Conservation (phyloP, 148 eudicot species). For the Vaccinium corymbosum region DNA sequence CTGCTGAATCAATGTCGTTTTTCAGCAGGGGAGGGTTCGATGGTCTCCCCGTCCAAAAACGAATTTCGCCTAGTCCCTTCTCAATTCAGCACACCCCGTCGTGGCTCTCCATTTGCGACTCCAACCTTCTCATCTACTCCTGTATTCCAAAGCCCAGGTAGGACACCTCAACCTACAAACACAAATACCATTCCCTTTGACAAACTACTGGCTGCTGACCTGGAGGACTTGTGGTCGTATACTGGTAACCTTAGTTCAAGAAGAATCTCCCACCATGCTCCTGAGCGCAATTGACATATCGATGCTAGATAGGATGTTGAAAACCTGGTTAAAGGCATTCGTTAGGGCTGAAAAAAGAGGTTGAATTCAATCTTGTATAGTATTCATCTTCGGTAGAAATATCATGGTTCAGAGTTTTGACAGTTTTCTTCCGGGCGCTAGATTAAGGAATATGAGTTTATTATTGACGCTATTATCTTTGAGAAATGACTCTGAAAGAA, state of each 20-base stretch:
- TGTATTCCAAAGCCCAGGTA: conserved; percentile 52
- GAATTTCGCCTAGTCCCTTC: conserved; percentile 90
- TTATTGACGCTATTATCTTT: background rate
- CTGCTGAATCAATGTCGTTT: conserved; percentile 51
- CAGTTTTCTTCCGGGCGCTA: background rate
- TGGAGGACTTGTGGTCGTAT: conserved; percentile 49
- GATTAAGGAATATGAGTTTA: background rate
- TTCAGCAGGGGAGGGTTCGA: conserved; percentile 69
- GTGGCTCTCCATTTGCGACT: conserved; percentile 80
- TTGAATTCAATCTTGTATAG: conserved; percentile 3
- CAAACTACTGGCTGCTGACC: conserved; percentile 30
- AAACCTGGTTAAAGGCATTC: background rate
- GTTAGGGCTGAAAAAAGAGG: background rate
- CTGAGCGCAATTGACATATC: conserved; percentile 38
- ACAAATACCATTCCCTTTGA: conserved; percentile 26
- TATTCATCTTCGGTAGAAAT: background rate
- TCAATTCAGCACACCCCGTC: conserved; percentile 84
- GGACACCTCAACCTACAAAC: conserved; percentile 34
- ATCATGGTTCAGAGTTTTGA: background rate
- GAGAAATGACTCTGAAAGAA: background rate
- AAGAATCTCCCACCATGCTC: conserved; percentile 47
- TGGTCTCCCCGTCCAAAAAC: conserved; percentile 72
- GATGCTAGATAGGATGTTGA: background rate
- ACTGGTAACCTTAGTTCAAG: conserved; percentile 48
- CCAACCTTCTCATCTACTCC: conserved; percentile 85